These are phyloP conservation scores for Fistulifera solaris DNA, from an alignment of 108 stramenopile genomes.

Conservation along the genomic window DNA sequence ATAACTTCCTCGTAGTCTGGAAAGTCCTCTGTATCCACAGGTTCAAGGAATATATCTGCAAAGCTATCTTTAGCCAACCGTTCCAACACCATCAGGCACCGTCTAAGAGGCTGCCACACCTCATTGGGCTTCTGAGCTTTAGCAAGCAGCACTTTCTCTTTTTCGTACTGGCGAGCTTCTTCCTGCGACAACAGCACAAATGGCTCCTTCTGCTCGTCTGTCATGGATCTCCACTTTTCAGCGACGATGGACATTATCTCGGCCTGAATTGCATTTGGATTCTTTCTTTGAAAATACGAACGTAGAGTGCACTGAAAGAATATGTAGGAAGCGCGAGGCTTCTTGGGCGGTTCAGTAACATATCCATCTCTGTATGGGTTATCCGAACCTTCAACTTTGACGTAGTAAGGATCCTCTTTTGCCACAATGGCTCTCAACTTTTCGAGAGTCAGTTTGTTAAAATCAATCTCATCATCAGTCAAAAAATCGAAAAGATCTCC, in stretches of 20 bases:
- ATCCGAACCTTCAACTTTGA: slow-evolving; percentile 54
- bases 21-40: slow-evolving; percentile 68
- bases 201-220: slow-evolving; percentile 58
- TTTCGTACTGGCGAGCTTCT: slow-evolving; percentile 60
- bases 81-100: slow-evolving; percentile 73
- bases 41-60: slow-evolving; percentile 80
- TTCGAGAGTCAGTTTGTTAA: slow-evolving; percentile 44
- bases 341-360: slow-evolving; percentile 77
- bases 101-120: slow-evolving; percentile 79
- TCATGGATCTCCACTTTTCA: slow-evolving; percentile 58
- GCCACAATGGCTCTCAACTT: slow-evolving; percentile 36
- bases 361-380: slow-evolving; percentile 87
- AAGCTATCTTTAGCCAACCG: slow-evolving; percentile 52
- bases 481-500: not conserved
- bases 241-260: slow-evolving; percentile 75
- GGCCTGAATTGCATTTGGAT: slow-evolving; percentile 44
- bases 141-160: slow-evolving; percentile 58
- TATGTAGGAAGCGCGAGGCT: slow-evolving; percentile 75
- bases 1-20: slow-evolving; percentile 79
- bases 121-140: slow-evolving; percentile 75
- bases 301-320: slow-evolving; percentile 75
- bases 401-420: slow-evolving; percentile 68
- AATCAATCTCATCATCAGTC: slow-evolving; percentile 17
- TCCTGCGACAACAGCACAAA: slow-evolving; percentile 68
- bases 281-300: slow-evolving; percentile 47